A percentile compares a stretch with the other conserved stretches of the same genome.
phyloP scores from a whole-genome alignment of 352 stramenopile species.

The Pythium phragmitis region DNA sequence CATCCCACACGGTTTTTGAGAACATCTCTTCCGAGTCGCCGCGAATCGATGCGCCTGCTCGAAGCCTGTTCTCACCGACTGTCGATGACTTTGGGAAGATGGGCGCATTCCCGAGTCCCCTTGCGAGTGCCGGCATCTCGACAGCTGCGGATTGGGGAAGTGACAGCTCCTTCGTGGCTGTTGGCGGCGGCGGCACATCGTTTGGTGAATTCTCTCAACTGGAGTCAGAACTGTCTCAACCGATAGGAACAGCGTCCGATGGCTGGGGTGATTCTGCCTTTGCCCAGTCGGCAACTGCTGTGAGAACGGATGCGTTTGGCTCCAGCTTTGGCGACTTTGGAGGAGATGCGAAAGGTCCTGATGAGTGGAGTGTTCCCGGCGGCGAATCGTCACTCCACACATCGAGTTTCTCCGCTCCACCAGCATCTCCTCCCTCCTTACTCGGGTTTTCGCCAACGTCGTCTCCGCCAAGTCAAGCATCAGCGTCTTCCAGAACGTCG shows the following conservation, averaged over 20 bases:
- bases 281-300: not conserved
- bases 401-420: constrained; percentile 1
- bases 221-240: constrained; percentile 8
- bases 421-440: constrained; percentile 17
- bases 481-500: constrained; percentile 17
- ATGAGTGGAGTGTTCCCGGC: not conserved
- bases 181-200: not conserved
- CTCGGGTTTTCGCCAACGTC: constrained; percentile 25
- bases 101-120: constrained; percentile 17
- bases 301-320: not conserved
- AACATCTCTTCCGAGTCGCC: constrained; percentile 21
- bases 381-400: not conserved
- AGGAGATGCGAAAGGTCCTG: not conserved
- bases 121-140: constrained; percentile 14
- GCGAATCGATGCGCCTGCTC: constrained; percentile 17
- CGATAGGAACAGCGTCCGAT: not conserved
- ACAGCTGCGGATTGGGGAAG: constrained; percentile 8
- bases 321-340: constrained; percentile 20
- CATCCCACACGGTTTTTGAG: not conserved
- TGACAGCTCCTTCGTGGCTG: not conserved
- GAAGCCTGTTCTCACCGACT: constrained; percentile 29
- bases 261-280: constrained; percentile 3
- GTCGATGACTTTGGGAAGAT: constrained; percentile 19
- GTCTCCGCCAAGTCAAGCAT: constrained; percentile 3
- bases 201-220: constrained; percentile 16